These are phyloP conservation scores for Candida berthetii DNA, from an alignment of 805 yeast genomes.

Conservation along the genomic window DNA sequence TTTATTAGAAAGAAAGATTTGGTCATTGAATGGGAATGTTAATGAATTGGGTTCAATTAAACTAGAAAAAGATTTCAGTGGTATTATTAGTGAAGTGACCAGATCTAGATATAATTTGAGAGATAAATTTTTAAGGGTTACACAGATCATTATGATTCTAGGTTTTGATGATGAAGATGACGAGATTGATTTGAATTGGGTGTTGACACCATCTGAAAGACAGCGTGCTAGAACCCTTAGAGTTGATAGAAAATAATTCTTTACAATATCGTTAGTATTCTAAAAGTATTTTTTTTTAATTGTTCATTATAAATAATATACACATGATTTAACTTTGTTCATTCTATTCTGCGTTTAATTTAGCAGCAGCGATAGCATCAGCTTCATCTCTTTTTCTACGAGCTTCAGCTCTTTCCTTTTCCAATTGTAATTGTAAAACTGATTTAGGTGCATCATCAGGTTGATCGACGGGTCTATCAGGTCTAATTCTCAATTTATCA, in stretches of 20 bases:
- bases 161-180: conserved; percentile 74
- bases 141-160: conserved; percentile 76
- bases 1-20: conserved; percentile 58
- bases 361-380: not conserved
- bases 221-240: conserved; percentile 53
- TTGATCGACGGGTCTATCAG: conserved; percentile 20
- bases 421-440: conserved; percentile 20
- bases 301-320: too few species aligned
- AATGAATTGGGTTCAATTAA: conserved; percentile 73
- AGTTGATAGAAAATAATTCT: conserved; percentile 25
- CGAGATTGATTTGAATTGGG: conserved; percentile 57
- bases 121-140: conserved; percentile 71
- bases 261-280: not conserved
- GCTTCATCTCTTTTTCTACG: not conserved
- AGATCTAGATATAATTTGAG: conserved; percentile 67
- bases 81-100: conserved; percentile 58
- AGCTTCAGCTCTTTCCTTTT: conserved; percentile 15
- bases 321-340: too few species aligned
- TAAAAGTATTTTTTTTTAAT: too few species aligned
- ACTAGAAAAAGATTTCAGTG: conserved; percentile 45
- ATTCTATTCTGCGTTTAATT: not conserved
- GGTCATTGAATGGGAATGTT: conserved; percentile 59
- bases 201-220: conserved; percentile 71
- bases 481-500: conserved; percentile 28
- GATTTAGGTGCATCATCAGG: conserved; percentile 9